These are phyloP conservation scores for Hypsizygus marmoreus DNA, from an alignment of 768 basidiomycete genomes.

Conservation along the genomic window DNA sequence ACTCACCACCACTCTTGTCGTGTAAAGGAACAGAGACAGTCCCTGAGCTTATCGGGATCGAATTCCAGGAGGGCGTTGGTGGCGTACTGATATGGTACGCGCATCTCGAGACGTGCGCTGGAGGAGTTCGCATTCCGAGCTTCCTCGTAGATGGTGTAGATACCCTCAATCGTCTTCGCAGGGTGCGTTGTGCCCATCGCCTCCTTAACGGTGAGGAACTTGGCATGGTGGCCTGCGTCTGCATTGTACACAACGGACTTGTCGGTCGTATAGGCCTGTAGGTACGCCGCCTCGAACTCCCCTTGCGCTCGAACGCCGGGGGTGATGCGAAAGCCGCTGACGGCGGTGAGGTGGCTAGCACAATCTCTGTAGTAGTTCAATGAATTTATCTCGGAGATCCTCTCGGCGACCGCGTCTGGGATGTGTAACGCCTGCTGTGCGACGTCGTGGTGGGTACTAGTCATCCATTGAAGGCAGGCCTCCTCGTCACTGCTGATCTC, in stretches of 20 bases:
- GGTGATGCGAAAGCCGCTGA: slow-evolving; percentile 14
- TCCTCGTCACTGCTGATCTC: slow-evolving; percentile 14
- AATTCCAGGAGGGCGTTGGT: neutral
- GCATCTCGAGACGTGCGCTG: slow-evolving; percentile 14
- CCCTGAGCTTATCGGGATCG: neutral
- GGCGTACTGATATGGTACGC: slow-evolving; percentile 2
- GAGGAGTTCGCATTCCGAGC: slow-evolving; percentile 1
- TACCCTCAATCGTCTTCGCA: neutral
- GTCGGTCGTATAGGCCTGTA: slow-evolving; percentile 20
- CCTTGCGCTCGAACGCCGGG: slow-evolving; percentile 13
- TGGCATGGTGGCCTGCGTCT: slow-evolving; percentile 11
- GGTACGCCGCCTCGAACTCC: slow-evolving; percentile 3
- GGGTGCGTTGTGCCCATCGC: slow-evolving; percentile 11
- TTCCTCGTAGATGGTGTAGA: slow-evolving; percentile 8
- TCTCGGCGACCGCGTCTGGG: neutral
- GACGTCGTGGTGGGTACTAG: neutral
- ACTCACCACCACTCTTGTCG: slow-evolving; percentile 12
- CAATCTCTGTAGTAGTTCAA: slow-evolving; percentile 15
- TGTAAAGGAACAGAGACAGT: slow-evolving; percentile 6
- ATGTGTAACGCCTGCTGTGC: slow-evolving; percentile 3
- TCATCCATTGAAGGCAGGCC: slow-evolving; percentile 18
- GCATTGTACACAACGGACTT: slow-evolving; percentile 13
- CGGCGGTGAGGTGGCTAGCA: slow-evolving; percentile 14
- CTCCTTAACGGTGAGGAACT: slow-evolving; percentile 13
- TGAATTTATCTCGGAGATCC: neutral